phyloP scores from a whole-genome alignment of 805 yeast genomes.

The Teunomyces gatunensis region DNA sequence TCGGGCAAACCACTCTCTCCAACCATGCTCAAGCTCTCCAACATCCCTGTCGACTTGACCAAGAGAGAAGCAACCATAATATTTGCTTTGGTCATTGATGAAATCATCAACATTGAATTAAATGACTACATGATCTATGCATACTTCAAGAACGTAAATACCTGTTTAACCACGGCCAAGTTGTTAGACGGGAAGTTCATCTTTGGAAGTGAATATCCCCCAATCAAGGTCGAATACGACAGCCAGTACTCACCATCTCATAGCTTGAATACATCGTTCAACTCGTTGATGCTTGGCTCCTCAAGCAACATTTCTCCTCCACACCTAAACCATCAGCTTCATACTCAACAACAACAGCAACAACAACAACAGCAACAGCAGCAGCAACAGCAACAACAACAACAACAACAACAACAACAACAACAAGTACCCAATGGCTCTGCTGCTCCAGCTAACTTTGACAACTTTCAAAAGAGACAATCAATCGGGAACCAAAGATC shows the following conservation, averaged over 20 bases:
- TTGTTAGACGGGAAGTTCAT: constrained; percentile 39
- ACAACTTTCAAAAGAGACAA: constrained; percentile 47
- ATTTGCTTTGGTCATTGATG: constrained; percentile 69
- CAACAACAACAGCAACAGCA: not conserved
- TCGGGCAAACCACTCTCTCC: constrained; percentile 9
- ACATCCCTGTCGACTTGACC: constrained; percentile 62
- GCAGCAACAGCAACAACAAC: not conserved
- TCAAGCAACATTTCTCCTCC: constrained; percentile 35
- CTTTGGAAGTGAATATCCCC: constrained; percentile 36
- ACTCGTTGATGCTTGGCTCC: constrained; percentile 23
- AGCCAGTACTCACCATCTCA: constrained; percentile 14
- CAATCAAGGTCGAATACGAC: constrained; percentile 38
- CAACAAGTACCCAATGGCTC: not conserved
- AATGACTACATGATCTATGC: constrained; percentile 34
- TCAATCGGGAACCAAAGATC: constrained; percentile 59
- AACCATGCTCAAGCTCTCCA: constrained; percentile 35
- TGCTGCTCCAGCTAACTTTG: constrained; percentile 12
- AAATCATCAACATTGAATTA: constrained; percentile 48
- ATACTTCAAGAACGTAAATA: constrained; percentile 33
- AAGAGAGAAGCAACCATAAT: constrained; percentile 65
- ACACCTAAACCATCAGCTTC: constrained; percentile 13
- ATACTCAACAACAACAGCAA: constrained; percentile 2
- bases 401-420: too few relatives aligned
- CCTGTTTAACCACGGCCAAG: constrained; percentile 41
- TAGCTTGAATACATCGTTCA: constrained; percentile 19